Conservation (phyloP, 2,329 filamentous ascomycete species). For the Fulvia fulva region DNA sequence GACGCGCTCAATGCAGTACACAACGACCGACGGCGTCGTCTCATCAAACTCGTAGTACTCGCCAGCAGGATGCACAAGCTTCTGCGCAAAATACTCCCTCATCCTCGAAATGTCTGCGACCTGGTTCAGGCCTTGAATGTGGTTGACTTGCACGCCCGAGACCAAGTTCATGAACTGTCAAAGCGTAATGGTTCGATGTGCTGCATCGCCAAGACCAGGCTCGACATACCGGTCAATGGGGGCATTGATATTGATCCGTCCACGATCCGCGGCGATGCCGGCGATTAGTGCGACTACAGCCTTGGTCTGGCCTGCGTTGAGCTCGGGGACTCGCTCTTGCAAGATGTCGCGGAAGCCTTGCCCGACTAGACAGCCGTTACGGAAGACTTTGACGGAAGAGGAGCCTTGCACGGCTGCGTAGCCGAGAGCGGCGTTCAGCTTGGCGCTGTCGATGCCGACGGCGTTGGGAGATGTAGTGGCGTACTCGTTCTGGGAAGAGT, state of each 20-base stretch:
- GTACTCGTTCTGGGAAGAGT: too few species aligned
- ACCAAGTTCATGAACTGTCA: constrained; percentile 2
- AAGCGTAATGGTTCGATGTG: not conserved
- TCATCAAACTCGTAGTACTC: constrained; percentile 1
- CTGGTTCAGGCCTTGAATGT: not conserved
- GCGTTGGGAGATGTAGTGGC: too few species aligned
- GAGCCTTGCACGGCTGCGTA: too few species aligned
- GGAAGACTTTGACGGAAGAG: too few species aligned
- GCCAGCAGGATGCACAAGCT: not conserved
- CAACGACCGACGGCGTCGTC: not conserved
- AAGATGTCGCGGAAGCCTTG: not conserved
- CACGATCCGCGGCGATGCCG: not conserved
- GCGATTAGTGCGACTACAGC: not conserved
- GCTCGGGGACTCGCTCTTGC: not conserved
- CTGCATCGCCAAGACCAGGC: not conserved
- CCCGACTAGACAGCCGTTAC: not conserved
- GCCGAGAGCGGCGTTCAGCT: too few species aligned
- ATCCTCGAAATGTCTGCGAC: not conserved
- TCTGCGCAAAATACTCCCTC: not conserved
- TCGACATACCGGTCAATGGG: constrained; percentile 1
- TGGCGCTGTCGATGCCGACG: too few species aligned
- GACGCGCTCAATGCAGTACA: not conserved
- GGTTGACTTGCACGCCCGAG: not conserved
- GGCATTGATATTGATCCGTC: not conserved
- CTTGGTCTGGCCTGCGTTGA: constrained; percentile 2